These are phyloP conservation scores for Penstemon newberryi DNA, from an alignment of 257 asterid genomes.

Conservation along the genomic window DNA sequence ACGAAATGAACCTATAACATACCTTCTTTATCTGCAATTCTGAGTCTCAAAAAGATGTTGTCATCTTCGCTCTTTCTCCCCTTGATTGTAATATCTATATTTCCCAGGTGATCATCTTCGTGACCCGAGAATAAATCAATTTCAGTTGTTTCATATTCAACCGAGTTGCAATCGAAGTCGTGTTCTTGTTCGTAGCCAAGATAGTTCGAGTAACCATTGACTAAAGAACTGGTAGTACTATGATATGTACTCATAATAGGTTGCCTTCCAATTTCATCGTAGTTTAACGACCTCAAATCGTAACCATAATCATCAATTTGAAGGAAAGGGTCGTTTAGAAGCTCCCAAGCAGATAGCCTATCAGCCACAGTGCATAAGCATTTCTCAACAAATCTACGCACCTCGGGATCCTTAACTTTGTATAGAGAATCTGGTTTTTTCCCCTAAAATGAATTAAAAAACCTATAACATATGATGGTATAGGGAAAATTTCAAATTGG, in stretches of 20 bases:
- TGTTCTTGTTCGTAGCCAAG: slow-evolving; percentile 41
- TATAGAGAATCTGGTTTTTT: slow-evolving; percentile 78
- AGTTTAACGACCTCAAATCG: slow-evolving; percentile 47
- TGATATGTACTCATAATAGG: slow-evolving; percentile 47
- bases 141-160: slow-evolving; percentile 43
- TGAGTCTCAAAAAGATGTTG: slow-evolving; percentile 60
- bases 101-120: slow-evolving; percentile 41
- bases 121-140: slow-evolving; percentile 46
- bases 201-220: slow-evolving; percentile 40
- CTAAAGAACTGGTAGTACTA: slow-evolving; percentile 38
- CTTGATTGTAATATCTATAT: slow-evolving; percentile 48
- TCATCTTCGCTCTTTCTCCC: slow-evolving; percentile 57
- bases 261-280: slow-evolving; percentile 46
- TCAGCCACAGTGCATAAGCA: slow-evolving; percentile 73
- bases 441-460: slow-evolving; percentile 49
- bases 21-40: slow-evolving; percentile 87
- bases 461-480: background rate
- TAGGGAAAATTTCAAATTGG: background rate
- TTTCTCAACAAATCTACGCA: slow-evolving; percentile 81
- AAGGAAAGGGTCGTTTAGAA: slow-evolving; percentile 82
- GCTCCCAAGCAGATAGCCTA: slow-evolving; percentile 85
- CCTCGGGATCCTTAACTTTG: slow-evolving; percentile 75
- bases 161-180: slow-evolving; percentile 37
- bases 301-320: slow-evolving; percentile 49
- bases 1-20: slow-evolving; percentile 5